Conservation (phyloP, 164 flowering plant genomes). For the Euptelea pleiosperma region DNA sequence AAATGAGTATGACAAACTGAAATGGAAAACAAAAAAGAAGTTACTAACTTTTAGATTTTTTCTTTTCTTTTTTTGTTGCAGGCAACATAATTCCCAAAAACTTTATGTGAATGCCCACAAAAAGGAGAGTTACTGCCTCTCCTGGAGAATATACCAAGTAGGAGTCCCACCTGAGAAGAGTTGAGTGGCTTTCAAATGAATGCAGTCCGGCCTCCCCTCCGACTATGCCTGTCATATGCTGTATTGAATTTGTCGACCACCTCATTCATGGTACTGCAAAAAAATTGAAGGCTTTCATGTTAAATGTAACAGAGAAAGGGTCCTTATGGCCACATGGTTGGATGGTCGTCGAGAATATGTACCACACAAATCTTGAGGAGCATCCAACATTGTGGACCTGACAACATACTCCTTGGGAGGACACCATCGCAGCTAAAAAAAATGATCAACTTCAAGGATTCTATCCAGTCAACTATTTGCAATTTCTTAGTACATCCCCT, state of each 20-base stretch:
- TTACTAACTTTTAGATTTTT: background rate
- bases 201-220: slow-evolving; percentile 83
- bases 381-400: too few relatives aligned
- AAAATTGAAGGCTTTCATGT: slow-evolving; percentile 4
- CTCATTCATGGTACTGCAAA: slow-evolving; percentile 83
- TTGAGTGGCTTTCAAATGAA: slow-evolving; percentile 44
- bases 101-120: background rate
- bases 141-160: slow-evolving; percentile 1
- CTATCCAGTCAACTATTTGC: too few relatives aligned
- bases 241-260: slow-evolving; percentile 90
- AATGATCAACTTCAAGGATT: too few relatives aligned
- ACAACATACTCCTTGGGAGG: too few relatives aligned
- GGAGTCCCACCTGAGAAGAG: background rate
- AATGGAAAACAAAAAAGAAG: too few relatives aligned
- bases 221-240: slow-evolving; percentile 76
- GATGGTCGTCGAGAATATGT: background rate
- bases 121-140: background rate
- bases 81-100: background rate
- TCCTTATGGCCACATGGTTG: too few relatives aligned
- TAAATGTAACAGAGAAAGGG: background rate
- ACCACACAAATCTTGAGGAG: too few relatives aligned
- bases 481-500: too few relatives aligned
- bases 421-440: too few relatives aligned
- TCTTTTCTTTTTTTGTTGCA: background rate
- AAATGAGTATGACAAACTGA: too few relatives aligned